These are phyloP conservation scores for Pseudonitzschia multiseries DNA, from an alignment of 108 stramenopile species.

Conservation along the genomic window DNA sequence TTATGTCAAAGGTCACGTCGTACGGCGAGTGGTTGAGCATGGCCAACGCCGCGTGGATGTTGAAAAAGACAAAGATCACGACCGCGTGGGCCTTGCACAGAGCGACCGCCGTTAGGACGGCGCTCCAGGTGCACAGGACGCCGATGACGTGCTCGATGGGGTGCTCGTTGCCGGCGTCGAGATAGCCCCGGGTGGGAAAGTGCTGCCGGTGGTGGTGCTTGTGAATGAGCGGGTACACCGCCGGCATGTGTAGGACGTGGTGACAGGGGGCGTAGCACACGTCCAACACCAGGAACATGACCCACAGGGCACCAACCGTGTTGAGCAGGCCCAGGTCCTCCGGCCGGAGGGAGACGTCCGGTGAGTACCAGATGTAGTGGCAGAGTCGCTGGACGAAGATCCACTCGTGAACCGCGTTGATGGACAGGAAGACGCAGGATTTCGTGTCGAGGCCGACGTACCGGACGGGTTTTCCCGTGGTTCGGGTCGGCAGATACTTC, in stretches of 20 bases:
- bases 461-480: slow-evolving; percentile 47
- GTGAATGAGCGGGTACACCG: slow-evolving; percentile 84
- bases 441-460: slow-evolving; percentile 53
- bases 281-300: slow-evolving; percentile 87
- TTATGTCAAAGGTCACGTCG: slow-evolving; percentile 53
- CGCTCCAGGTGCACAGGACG: slow-evolving; percentile 51
- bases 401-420: slow-evolving; percentile 85
- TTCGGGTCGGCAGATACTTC: slow-evolving; percentile 62
- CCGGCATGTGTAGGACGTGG: slow-evolving; percentile 76
- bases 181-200: slow-evolving; percentile 85
- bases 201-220: slow-evolving; percentile 96
- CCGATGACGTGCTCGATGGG: slow-evolving; percentile 89
- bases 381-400: slow-evolving; percentile 79
- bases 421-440: slow-evolving; percentile 61
- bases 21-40: slow-evolving; percentile 78
- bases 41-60: slow-evolving; percentile 73
- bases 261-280: slow-evolving; percentile 83
- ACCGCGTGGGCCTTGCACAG: slow-evolving; percentile 55
- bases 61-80: slow-evolving; percentile 64
- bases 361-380: slow-evolving; percentile 58
- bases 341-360: slow-evolving; percentile 39
- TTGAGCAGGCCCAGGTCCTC: slow-evolving; percentile 57
- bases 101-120: slow-evolving; percentile 43
- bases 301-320: slow-evolving; percentile 65
- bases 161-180: slow-evolving; percentile 94